Conservation (phyloP, 225 moss, liverwort and hornwort genomes). For the Rhytidiadelphus loreus region DNA sequence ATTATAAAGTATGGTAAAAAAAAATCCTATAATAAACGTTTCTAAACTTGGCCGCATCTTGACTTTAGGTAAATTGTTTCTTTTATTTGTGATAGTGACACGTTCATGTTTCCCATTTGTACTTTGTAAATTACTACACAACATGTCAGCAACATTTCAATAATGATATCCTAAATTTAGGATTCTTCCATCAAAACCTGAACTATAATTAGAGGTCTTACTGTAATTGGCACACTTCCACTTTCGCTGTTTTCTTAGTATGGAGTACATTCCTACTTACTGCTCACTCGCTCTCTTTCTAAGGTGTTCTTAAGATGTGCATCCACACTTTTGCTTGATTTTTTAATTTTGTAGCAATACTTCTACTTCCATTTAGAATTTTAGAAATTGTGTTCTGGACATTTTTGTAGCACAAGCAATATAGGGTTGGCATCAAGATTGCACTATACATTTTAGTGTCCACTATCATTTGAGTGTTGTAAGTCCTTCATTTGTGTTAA, state of each 20-base stretch:
- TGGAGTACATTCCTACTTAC: background rate
- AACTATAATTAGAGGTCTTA: background rate
- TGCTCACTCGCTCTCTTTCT: background rate
- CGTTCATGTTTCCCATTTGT: accelerated
- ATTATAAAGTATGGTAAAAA: background rate
- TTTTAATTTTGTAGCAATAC: background rate
- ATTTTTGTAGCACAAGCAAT: background rate
- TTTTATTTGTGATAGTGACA: accelerated
- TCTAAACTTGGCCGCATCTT: background rate
- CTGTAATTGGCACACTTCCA: accelerated
- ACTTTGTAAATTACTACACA: background rate
- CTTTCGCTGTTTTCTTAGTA: accelerated
- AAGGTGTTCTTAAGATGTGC: background rate
- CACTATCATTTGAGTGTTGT: background rate
- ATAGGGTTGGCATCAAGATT: background rate
- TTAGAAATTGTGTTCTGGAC: accelerated
- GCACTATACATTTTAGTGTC: background rate
- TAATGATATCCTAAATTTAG: background rate
- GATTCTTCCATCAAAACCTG: accelerated
- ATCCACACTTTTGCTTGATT: accelerated
- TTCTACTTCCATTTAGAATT: too few relatives aligned
- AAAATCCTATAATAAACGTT: accelerated
- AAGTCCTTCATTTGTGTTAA: background rate
- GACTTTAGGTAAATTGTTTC: background rate
- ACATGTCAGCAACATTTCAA: accelerated